phyloP scores from a whole-genome alignment of 306 rosid species.

The Mimosa bimucronata region DNA sequence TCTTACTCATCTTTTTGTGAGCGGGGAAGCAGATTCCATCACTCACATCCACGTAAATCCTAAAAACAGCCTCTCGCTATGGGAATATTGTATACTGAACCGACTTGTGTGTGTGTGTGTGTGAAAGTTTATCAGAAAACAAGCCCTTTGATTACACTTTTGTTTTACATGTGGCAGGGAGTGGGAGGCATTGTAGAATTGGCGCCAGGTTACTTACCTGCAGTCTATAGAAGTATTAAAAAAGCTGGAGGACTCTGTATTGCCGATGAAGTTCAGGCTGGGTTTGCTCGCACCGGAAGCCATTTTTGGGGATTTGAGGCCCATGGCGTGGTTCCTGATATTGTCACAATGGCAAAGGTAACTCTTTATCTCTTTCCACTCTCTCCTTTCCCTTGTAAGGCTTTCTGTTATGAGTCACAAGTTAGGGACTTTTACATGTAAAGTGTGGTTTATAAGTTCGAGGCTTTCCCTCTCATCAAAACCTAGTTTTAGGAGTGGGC shows the following conservation, averaged over 20 bases:
- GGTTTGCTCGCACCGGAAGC: slow-evolving; percentile 91
- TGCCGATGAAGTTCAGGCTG: slow-evolving; percentile 92
- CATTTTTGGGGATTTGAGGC: slow-evolving; percentile 94
- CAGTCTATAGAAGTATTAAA: slow-evolving; percentile 57
- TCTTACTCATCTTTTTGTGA: no score
- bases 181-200: slow-evolving; percentile 89
- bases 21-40: no score
- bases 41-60: no score
- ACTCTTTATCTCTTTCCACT: slow-evolving; percentile 4
- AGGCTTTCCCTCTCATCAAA: no score
- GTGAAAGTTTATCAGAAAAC: neutral
- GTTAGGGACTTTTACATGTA: no score
- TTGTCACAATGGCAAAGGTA: slow-evolving; percentile 97
- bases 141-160: neutral
- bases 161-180: slow-evolving; percentile 55
- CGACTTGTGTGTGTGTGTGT: no score
- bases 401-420: neutral
- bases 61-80: no score
- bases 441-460: no score
- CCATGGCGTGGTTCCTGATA: slow-evolving; percentile 93
- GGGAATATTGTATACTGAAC: no score
- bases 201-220: slow-evolving; percentile 90
- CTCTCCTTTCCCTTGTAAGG: neutral
- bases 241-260: slow-evolving; percentile 94
- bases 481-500: no score